Evolutionary conservation across 306 rosid species (phyloP).

Genomic region (Echinosophora koreensis): DNA sequence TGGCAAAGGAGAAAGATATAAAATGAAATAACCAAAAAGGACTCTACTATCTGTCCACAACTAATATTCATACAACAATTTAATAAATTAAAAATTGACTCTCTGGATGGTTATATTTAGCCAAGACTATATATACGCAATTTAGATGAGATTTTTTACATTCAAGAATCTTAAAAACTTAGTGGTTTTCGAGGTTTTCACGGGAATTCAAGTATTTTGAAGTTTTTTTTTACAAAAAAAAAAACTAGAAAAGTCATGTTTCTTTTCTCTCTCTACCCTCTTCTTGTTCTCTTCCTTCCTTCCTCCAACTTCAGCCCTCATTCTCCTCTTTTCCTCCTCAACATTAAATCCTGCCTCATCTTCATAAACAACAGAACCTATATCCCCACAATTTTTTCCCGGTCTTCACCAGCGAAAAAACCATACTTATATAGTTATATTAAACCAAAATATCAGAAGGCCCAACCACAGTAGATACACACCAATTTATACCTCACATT

Average conservation of each 20-base stretch:
- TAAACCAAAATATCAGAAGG: slow-evolving; percentile 2
- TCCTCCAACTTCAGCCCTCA: slow-evolving; percentile 6
- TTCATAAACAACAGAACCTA: not conserved
- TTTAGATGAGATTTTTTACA: slow-evolving; percentile 12
- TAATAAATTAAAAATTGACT: slow-evolving; percentile 20
- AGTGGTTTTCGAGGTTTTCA: not conserved
- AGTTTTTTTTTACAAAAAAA: not conserved
- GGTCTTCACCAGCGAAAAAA: slow-evolving; percentile 6
- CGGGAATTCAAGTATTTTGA: not conserved
- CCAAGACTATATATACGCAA: not conserved
- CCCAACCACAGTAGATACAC: not conserved
- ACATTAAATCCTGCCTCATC: slow-evolving; percentile 1
- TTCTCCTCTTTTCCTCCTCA: slow-evolving; percentile 21
- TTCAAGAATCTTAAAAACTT: slow-evolving; percentile 10
- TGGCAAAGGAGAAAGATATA: slow-evolving; percentile 11
- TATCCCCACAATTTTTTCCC: not conserved
- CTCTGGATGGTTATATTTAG: slow-evolving; percentile 15
- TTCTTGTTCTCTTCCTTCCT: not conserved
- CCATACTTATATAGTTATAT: not conserved
- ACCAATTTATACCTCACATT: slow-evolving; percentile 2
- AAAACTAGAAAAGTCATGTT: slow-evolving; percentile 24
- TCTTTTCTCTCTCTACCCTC: not conserved
- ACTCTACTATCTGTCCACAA: not conserved
- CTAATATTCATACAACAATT: slow-evolving; percentile 13
- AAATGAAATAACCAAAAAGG: slow-evolving; percentile 20